Evolutionary conservation across 2,329 filamentous ascomycete genomes (phyloP).

Genomic region (Cordyceps tenuipes): DNA sequence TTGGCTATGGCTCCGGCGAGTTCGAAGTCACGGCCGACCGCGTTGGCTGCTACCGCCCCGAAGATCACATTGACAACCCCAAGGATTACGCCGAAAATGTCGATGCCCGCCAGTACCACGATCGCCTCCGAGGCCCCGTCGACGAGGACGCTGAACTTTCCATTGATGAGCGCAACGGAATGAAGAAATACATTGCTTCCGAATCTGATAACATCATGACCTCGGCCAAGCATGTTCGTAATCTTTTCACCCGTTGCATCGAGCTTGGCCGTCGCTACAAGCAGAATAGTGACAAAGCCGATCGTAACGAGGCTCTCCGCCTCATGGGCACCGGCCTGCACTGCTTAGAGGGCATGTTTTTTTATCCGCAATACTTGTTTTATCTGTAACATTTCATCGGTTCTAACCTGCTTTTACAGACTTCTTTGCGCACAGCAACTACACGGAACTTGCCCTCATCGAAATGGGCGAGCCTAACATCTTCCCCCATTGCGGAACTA

Average conservation of each 20-base stretch:
- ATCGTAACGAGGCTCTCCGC: slow-evolving; percentile 79
- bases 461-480: slow-evolving; percentile 77
- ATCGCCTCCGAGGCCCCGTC: slow-evolving; percentile 70
- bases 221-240: slow-evolving; percentile 67
- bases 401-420: slow-evolving; percentile 37
- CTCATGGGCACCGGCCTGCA: slow-evolving; percentile 82
- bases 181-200: slow-evolving; percentile 94
- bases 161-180: slow-evolving; percentile 64
- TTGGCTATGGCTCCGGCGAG: slow-evolving; percentile 65
- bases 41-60: slow-evolving; percentile 67
- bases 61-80: slow-evolving; percentile 64
- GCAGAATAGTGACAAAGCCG: slow-evolving; percentile 49
- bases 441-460: slow-evolving; percentile 66
- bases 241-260: slow-evolving; percentile 65
- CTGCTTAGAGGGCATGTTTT: slow-evolving; percentile 62
- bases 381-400: not conserved
- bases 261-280: slow-evolving; percentile 69
- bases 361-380: not conserved
- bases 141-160: slow-evolving; percentile 70
- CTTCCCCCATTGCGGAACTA: slow-evolving; percentile 78
- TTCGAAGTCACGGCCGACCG: slow-evolving; percentile 73
- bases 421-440: slow-evolving; percentile 88
- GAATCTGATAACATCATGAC: slow-evolving; percentile 72
- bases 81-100: slow-evolving; percentile 83
- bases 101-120: slow-evolving; percentile 77